Base-by-base conservation (phyloP, 2,329 filamentous ascomycete species). In the Hymenoscyphus occultus region DNA sequence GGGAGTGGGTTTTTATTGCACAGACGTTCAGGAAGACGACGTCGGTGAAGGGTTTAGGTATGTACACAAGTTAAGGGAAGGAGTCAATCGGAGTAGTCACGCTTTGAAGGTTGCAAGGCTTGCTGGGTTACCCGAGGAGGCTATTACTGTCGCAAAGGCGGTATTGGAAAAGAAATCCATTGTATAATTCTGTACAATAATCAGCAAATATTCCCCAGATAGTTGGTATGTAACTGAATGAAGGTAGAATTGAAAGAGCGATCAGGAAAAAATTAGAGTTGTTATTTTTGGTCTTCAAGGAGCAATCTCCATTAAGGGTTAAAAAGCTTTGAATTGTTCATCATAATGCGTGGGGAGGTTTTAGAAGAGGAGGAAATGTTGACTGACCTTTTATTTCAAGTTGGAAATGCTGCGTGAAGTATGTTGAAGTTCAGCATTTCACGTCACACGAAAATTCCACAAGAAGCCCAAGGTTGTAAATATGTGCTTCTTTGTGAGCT, bases 51-150 rank as follows among this genome's bases (percentile, higher is more conserved):
- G 87, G 0, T 99, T 97, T 76, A 87, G 90, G 54, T 99, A 96
- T 79, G 84, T 96, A 63, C 93, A 99, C 79, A 90, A 84, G 70
- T 78, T 99, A 77, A 85, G 86, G 63, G 87, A 83, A 75, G 95
- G 95, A 0, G 86, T 97, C 64, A 99, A 98, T 77, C 85, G 88
- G 61, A 82, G 90, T 70, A 96, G 92, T 67, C 95, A 99, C 79
- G 95, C 96, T 19, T 80, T 99, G 66, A 98, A 97, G 75, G 95
- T 99, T n/a, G 95, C 95, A 1, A 84, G 84, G 68, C 79, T 98
- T 70, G 96, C 95, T 5, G 93, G 92, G 1, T 73, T 97, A 71
- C 93, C 93, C 0, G 86, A 88, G 66, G 80, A 83, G 56, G 91
- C 90, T 3, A 86, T 97, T 63, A 78, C 80, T 28, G 80, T 92